phyloP scores from a whole-genome alignment of 2,329 filamentous ascomycete genomes.

The Zymoseptoria brevis region DNA sequence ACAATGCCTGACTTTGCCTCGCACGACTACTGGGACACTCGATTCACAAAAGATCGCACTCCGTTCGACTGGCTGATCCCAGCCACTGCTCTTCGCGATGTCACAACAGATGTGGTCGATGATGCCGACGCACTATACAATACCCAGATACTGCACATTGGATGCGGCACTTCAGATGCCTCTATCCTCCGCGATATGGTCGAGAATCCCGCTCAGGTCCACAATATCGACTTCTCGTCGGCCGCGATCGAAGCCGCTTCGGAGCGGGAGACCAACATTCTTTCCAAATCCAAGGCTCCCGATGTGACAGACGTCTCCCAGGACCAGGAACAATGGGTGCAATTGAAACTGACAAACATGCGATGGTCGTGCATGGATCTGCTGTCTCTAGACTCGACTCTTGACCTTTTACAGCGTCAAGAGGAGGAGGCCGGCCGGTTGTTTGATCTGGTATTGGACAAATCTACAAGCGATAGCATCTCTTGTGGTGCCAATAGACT shows the following conservation, averaged over 20 bases:
- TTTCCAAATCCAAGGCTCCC: slow-evolving; percentile 2
- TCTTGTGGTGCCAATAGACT: slow-evolving; percentile 12
- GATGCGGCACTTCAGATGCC: slow-evolving; percentile 15
- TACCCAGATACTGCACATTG: slow-evolving; percentile 15
- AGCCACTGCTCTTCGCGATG: slow-evolving; percentile 9
- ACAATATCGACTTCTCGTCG: slow-evolving; percentile 18
- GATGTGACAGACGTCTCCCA: not conserved
- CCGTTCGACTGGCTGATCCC: slow-evolving; percentile 19
- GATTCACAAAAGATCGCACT: slow-evolving; percentile 12
- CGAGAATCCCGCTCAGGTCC: slow-evolving; percentile 11
- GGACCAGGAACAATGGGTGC: not conserved
- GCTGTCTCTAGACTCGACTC: slow-evolving; percentile 12
- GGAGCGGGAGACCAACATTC: slow-evolving; percentile 14
- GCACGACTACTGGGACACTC: slow-evolving; percentile 16
- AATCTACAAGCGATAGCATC: slow-evolving; percentile 19
- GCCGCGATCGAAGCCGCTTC: slow-evolving; percentile 11
- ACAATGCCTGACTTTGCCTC: slow-evolving; percentile 18
- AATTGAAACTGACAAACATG: slow-evolving; percentile 3
- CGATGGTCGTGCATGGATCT: slow-evolving; percentile 16
- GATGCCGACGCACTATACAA: slow-evolving; percentile 6
- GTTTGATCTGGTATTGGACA: slow-evolving; percentile 17
- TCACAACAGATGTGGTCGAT: slow-evolving; percentile 13
- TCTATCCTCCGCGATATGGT: slow-evolving; percentile 11
- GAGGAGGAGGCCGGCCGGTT: slow-evolving; percentile 6
- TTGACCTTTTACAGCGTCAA: slow-evolving; percentile 9